Evolutionary conservation across 768 basidiomycete species (phyloP), one percentile per base, ranked within the genome.

Genomic region (Grammothele lineata): DNA sequence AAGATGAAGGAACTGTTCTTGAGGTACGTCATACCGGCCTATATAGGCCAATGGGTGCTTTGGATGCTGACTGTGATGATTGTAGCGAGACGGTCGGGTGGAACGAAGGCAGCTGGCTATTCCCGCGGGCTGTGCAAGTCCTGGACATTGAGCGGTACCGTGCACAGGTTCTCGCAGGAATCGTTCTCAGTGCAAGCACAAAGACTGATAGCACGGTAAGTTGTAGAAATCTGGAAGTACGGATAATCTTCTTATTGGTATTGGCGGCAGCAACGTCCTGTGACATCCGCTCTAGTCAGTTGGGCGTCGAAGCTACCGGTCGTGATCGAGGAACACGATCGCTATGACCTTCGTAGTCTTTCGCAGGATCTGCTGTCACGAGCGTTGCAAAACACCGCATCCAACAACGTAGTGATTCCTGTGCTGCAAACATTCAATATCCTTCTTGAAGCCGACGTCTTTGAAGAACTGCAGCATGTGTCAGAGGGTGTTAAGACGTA

Each of bases 161-260:
- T 34, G 66, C 66, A 44, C 61, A 72, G 22, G 60, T 95, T 40
- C 70, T 95, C 36, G 68, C 71, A 9, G 92, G 92, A 11, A 61
- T 95, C 6, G 73, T 93, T 11, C 70, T 88, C 45, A 93, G 89
- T 59, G 71, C 92, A 30, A 87, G 85, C 27, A 89, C 87, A 62
- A 86, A 81, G 66, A 91, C 91, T 8, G 83, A 88, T 50, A 87
- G 85, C 59, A 90, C 84, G 5, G 94, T 95, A 60, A 67, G 87
- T 67, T 4, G 37, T 8, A 33, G n/a, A n/a, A n/a, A n/a, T 47
- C 17, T 41, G 27, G 9, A 32, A 32, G 30, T 15, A 9, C 30
- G 9, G 30, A n/a, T n/a, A n/a, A n/a, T n/a, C n/a, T n/a, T n/a
- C n/a, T n/a, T n/a, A n/a, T 40, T 22, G 30, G 23, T n/a, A 18